phyloP scores from a whole-genome alignment of 768 basidiomycete species.

The Auricularia sp. region DNA sequence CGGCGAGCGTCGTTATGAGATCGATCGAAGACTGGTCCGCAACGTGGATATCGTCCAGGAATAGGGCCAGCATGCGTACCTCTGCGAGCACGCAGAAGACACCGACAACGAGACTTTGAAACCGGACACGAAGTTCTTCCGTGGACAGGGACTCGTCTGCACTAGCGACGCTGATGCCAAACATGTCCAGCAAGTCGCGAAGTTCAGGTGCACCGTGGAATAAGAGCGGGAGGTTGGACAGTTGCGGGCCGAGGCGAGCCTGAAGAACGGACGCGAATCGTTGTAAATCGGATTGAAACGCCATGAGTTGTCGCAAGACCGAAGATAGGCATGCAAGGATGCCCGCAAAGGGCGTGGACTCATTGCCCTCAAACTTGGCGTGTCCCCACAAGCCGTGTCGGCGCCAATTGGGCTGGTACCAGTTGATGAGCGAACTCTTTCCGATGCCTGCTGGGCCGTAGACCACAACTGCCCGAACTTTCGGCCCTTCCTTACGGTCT shows the following conservation, averaged over 20 bases:
- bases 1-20: conserved; percentile 52
- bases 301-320: conserved; percentile 64
- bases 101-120: conserved; percentile 60
- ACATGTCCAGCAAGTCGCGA: conserved; percentile 47
- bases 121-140: conserved; percentile 54
- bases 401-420: conserved; percentile 65
- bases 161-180: conserved; percentile 40
- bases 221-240: conserved; percentile 58
- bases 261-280: conserved; percentile 52
- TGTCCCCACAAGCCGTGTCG: conserved; percentile 70
- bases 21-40: conserved; percentile 64
- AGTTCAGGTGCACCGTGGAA: conserved; percentile 66
- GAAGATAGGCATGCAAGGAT: conserved; percentile 59
- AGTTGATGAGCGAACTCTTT: conserved; percentile 64
- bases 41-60: conserved; percentile 66
- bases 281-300: conserved; percentile 59
- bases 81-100: conserved; percentile 63
- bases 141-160: conserved; percentile 49
- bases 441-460: conserved; percentile 34
- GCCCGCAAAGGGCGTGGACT: conserved; percentile 61
- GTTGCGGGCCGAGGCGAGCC: conserved; percentile 56
- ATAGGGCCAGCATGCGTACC: conserved; percentile 58
- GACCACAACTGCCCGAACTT: conserved; percentile 2
- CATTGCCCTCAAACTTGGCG: conserved; percentile 57
- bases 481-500: not conserved